Evolutionary conservation across 805 yeast species (phyloP).

Genomic region (Pichia deserticola): DNA sequence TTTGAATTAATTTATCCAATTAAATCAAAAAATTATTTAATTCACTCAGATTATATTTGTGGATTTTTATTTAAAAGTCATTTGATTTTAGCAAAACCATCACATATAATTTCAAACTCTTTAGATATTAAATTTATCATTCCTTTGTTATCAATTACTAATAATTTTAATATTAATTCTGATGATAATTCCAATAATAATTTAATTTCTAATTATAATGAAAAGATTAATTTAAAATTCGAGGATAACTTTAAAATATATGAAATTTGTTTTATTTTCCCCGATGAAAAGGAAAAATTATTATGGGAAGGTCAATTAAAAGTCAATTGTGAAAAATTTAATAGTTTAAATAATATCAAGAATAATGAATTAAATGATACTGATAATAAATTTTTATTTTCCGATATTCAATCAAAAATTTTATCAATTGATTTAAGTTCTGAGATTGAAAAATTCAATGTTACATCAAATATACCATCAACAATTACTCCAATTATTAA

Average conservation of each 20-base stretch:
- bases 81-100: constrained; percentile 32
- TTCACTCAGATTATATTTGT: constrained; percentile 25
- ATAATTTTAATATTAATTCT: neutral
- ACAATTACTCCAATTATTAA: neutral
- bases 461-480: constrained; percentile 5
- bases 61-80: constrained; percentile 45
- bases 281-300: constrained; percentile 27
- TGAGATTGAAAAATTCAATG: constrained; percentile 7
- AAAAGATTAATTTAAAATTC: constrained; percentile 38
- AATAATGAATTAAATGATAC: constrained; percentile 16
- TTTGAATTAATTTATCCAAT: constrained; percentile 34
- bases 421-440: constrained; percentile 7
- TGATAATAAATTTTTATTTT: constrained; percentile 25
- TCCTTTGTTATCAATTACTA: constrained; percentile 33
- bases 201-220: constrained; percentile 25
- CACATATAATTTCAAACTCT: constrained; percentile 15
- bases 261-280: constrained; percentile 37
- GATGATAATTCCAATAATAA: neutral
- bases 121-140: constrained; percentile 38
- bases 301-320: constrained; percentile 35
- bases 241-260: constrained; percentile 35
- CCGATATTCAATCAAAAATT: constrained; percentile 15
- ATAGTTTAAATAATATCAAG: constrained; percentile 9
- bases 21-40: constrained; percentile 2
- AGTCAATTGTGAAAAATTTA: constrained; percentile 6